phyloP scores from a whole-genome alignment of 768 basidiomycete species.

The Lanmaoa rubissima region DNA sequence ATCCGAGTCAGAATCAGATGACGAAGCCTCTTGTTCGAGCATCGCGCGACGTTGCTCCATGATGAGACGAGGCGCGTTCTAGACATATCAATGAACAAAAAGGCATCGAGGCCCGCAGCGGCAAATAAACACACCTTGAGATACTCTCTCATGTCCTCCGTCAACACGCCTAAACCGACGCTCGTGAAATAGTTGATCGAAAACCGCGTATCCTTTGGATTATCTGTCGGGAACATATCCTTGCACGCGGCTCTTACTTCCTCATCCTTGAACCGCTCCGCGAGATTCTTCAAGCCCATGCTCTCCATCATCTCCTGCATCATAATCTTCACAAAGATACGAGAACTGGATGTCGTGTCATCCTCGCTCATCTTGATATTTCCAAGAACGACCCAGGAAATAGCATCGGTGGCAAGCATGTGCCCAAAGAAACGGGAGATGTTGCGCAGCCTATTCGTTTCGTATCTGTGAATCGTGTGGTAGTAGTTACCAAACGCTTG shows the following conservation, averaged over 20 bases:
- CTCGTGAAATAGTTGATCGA: slow-evolving; percentile 98
- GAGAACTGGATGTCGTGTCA: slow-evolving; percentile 91
- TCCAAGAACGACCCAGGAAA: slow-evolving; percentile 86
- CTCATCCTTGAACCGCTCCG: slow-evolving; percentile 86
- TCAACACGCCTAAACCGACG: slow-evolving; percentile 84
- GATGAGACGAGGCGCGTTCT: slow-evolving; percentile 91
- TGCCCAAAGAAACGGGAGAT: slow-evolving; percentile 98
- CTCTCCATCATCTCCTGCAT: slow-evolving; percentile 94
- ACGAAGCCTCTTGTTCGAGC: slow-evolving; percentile 64
- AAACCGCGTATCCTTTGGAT: slow-evolving; percentile 95
- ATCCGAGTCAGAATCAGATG: slow-evolving; percentile 40
- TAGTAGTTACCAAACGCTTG: slow-evolving; percentile 87
- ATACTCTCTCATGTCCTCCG: slow-evolving; percentile 96
- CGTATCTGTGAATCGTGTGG: slow-evolving; percentile 96
- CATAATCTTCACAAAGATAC: slow-evolving; percentile 97
- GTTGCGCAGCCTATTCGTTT: slow-evolving; percentile 96
- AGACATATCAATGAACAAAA: background rate
- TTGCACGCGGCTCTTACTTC: slow-evolving; percentile 70
- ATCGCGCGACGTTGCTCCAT: slow-evolving; percentile 92
- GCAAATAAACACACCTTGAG: slow-evolving; percentile 64
- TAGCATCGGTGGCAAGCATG: slow-evolving; percentile 77
- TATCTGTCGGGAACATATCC: slow-evolving; percentile 93
- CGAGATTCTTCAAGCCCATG: slow-evolving; percentile 85
- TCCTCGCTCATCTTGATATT: slow-evolving; percentile 94
- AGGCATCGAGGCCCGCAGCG: background rate